Base-by-base conservation (phyloP, 1,284 basidiomycete genomes). In the Stygiomarasmius scandens region DNA sequence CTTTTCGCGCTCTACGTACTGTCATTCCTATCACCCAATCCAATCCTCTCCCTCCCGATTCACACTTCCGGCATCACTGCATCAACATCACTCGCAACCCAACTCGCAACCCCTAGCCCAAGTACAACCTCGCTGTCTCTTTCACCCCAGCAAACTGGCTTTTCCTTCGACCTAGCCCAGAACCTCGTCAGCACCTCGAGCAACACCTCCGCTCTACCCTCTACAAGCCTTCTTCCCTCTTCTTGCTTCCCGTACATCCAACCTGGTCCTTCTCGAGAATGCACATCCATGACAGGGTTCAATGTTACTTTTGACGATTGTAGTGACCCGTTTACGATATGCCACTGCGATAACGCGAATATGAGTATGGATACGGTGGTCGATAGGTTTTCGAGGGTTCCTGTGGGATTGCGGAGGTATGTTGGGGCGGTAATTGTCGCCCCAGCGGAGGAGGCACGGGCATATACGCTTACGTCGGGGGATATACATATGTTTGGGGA, bases 301-400 rank as follows among this genome's bases (percentile, higher is more conserved):
- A 27, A 25, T 10, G 45, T 61, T 1, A 53, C 48, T 1, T 61
- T 50, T 32, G 54, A 56, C 27, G 61, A 63, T 46, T 61, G 57
- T 19, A 56, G 59, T 8, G 9, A 12, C 12, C 5, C 54, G 10
- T 61, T 56, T 41, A 55, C 45, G 14, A 22, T 63, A 19, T 63
- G 59, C 27, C 50, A 52, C 14, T 61, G 61, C 25, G 20, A 2
- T 19, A 36, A 55, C 45, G 54, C 56, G 12, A 54, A 19, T 8
- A 61, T 63, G 60, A 43, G 38, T 4, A 29, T 63, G 48, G 52
- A 54, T 41, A 54, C 36, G 20, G 50, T 43, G 2, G 23, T 61
- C 1, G 60, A 63, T 53, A 52, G 54, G n/a, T 32, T 63, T 9
- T 58, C 55, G 1, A 55, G 60, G 20, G 62, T 61, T 20, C 58